Evolutionary conservation across 306 rosid species (phyloP), one percentile per base, ranked within the genome.

Genomic region (Malus asiatica): DNA sequence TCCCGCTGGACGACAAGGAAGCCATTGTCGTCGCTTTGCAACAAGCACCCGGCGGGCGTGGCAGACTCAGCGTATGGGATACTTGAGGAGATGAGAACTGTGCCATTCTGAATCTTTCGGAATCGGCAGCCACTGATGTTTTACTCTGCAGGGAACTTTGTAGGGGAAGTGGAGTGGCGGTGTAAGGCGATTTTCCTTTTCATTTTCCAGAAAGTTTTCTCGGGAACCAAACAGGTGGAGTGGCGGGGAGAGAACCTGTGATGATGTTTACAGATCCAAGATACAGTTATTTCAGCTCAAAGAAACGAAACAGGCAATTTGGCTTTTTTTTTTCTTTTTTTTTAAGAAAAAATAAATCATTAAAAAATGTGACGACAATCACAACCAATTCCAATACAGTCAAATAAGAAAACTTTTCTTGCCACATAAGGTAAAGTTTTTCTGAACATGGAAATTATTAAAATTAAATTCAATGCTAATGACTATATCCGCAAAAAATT

Each of bases 61-160:
- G 72, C 53, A 5, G 19, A 13, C 75, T 58, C 62, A 65, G 68
- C 66, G 72, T 22, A 42, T 13, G 72, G 35, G 48, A 66, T 10
- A 66, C 33, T 25, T 73, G 80, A 65, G 77, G 77, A 65, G 77
- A n/a, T 8, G 77, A 68, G 48, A 71, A 66, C 0, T 35, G 63
- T 23, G 76, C n/a, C 87, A 84, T 65, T 22, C 74, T 6, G 40
- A 20, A 29, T 62, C n/a, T 3, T 27, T 27, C 19, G 18, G 66
- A 23, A 61, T 14, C 66, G 27, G 42, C 38, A 8, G 53, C 18
- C 66, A 61, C 66, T 18, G 25, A 46, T 2, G 19, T 15, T 40
- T 40, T 65, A 2, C 48, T 44, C 20, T 33, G 52, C 8, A 19
- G 53, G 19, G 18, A n/a, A 73, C 20, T 23, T 62, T 35, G 6